Percentiles rank a stretch among this genome's conserved stretches.
Evolutionary conservation across 345 rosid species (phyloP).

Genomic region (Salix caprea): DNA sequence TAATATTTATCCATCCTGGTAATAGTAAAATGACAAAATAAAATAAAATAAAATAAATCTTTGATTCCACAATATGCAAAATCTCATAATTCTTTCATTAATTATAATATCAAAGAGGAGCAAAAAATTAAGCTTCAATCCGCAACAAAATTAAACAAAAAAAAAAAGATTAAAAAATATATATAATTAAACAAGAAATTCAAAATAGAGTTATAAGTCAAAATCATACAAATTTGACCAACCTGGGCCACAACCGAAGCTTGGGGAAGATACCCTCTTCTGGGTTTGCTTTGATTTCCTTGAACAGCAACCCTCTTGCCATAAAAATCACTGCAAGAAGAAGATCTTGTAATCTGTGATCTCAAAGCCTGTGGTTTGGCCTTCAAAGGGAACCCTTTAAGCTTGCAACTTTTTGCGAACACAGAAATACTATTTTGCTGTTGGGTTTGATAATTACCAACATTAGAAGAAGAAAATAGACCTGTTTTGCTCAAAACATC

Average conservation of each 20-base stretch:
- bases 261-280: constrained; percentile 21
- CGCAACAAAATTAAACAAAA: neutral
- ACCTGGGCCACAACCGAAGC: constrained; percentile 58
- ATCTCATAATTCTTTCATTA: neutral
- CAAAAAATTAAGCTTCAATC: neutral
- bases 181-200: neutral
- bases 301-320: constrained; percentile 41
- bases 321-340: constrained; percentile 25
- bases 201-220: neutral
- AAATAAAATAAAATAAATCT: neutral
- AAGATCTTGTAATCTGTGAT: constrained; percentile 1
- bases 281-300: constrained; percentile 25
- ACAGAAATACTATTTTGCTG: constrained; percentile 18
- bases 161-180: neutral
- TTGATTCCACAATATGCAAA: neutral
- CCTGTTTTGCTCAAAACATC: constrained; percentile 45
- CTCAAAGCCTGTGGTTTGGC: constrained; percentile 33
- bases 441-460: constrained; percentile 20
- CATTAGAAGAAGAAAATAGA: constrained; percentile 20
- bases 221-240: neutral
- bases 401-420: constrained; percentile 28
- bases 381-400: constrained; percentile 35
- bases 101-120: neutral
- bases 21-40: neutral
- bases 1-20: neutral